A percentile compares a stretch with the other conserved stretches of the same genome.
Evolutionary conservation across 163 green algal species (phyloP).

Genomic region (Scenedesmus sp.): DNA sequence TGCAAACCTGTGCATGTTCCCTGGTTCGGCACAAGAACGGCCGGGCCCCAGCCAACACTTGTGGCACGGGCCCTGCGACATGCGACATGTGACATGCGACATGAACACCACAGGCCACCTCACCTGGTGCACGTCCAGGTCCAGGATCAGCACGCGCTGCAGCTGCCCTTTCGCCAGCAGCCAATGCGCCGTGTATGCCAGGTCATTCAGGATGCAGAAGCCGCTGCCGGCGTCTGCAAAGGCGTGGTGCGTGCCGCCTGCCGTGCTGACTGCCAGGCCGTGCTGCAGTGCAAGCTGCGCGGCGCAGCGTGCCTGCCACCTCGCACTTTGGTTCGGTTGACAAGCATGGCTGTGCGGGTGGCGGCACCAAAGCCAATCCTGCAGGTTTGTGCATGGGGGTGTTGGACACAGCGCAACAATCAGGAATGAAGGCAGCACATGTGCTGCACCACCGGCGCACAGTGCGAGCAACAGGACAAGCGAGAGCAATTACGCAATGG

Average conservation of each 20-base stretch:
- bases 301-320: slow-evolving; percentile 87
- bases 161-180: slow-evolving; percentile 74
- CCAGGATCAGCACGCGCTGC: slow-evolving; percentile 81
- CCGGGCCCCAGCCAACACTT: no score
- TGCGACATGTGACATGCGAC: no score
- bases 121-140: slow-evolving; percentile 93
- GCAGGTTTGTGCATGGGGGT: not conserved
- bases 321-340: slow-evolving; percentile 80
- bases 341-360: slow-evolving; percentile 67
- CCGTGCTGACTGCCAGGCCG: slow-evolving; percentile 89
- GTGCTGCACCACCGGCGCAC: no score
- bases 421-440: no score
- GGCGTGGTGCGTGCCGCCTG: slow-evolving; percentile 89
- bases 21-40: no score
- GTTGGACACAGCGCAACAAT: no score
- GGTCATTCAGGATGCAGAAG: slow-evolving; percentile 96
- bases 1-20: no score
- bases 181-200: slow-evolving; percentile 78
- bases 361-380: slow-evolving; percentile 85
- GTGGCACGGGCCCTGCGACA: no score
- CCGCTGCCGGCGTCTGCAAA: slow-evolving; percentile 77
- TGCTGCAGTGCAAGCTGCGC: slow-evolving; percentile 85
- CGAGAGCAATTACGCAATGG: no score
- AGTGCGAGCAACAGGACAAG: no score
- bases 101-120: no score